Conservation (phyloP, 257 asterid species). For the Solanum arcanum region DNA sequence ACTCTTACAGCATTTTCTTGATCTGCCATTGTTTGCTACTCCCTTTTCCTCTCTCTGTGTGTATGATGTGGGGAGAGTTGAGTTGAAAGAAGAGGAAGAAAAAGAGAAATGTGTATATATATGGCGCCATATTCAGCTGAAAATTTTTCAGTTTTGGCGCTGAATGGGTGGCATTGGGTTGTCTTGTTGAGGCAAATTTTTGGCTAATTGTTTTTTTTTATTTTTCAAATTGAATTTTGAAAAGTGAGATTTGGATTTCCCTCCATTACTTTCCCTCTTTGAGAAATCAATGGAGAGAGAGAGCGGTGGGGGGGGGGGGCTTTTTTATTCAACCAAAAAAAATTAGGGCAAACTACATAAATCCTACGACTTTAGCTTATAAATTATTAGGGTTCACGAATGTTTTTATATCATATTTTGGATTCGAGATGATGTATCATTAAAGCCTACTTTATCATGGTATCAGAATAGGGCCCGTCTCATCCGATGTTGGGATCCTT, state of each 20-base stretch:
- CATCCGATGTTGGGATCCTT: no score
- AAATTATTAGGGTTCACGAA: no score
- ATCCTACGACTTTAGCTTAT: no score
- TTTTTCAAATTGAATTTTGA: not conserved
- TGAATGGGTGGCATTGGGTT: not conserved
- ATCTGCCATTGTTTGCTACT: constrained; percentile 2
- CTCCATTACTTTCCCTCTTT: not conserved
- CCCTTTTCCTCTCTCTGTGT: not conserved
- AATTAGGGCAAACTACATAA: no score
- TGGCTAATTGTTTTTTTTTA: no score
- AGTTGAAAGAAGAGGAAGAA: not conserved
- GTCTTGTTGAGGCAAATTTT: not conserved
- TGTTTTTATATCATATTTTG: no score
- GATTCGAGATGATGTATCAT: no score
- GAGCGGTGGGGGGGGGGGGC: not conserved
- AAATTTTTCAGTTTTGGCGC: not conserved
- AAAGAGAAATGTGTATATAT: not conserved
- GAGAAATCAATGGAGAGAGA: not conserved
- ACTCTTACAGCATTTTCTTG: constrained; percentile 2
- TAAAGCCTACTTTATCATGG: no score
- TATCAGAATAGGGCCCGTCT: no score
- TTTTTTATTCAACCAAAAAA: not conserved
- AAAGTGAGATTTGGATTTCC: not conserved
- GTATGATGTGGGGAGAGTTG: not conserved
- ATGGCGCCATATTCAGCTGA: not conserved